A percentile compares a stretch with the other conserved stretches of the same genome.
phyloP scores from a whole-genome alignment of 805 yeast species.

The Tetrapisispora pingtungensis region DNA sequence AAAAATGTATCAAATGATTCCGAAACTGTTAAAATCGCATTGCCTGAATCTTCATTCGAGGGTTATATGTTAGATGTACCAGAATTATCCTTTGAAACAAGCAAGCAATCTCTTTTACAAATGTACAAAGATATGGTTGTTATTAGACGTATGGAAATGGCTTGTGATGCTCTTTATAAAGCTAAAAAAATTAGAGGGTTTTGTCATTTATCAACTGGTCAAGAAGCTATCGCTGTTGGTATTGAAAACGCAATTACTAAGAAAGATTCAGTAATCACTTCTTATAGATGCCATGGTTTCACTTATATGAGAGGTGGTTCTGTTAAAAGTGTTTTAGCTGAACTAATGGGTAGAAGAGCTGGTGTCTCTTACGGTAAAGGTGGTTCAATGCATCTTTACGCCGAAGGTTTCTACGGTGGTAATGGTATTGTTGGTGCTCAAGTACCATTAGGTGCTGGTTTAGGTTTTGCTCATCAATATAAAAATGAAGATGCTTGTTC shows the following conservation, averaged over 20 bases:
- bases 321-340: conserved; percentile 83
- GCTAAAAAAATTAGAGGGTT: conserved; percentile 98
- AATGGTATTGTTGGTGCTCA: conserved; percentile 99
- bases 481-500: conserved; percentile 70
- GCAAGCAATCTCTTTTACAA: conserved; percentile 68
- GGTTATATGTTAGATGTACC: conserved; percentile 75
- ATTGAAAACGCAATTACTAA: conserved; percentile 86
- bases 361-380: conserved; percentile 98
- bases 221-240: conserved; percentile 98
- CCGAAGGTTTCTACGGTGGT: conserved; percentile 95
- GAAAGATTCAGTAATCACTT: conserved; percentile 84
- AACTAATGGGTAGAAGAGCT: conserved; percentile 89
- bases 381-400: conserved; percentile 99
- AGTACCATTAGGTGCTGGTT: conserved; percentile 95
- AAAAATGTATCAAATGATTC: conserved; percentile 8
- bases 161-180: conserved; percentile 94
- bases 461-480: conserved; percentile 97
- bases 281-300: conserved; percentile 98
- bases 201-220: conserved; percentile 97
- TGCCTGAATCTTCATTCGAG: conserved; percentile 78
- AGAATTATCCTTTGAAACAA: conserved; percentile 60
- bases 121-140: conserved; percentile 95
- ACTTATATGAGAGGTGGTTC: conserved; percentile 94
- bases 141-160: conserved; percentile 97
- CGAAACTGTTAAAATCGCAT: conserved; percentile 38